Base-by-base conservation (phyloP, 768 basidiomycete genomes). In the Suillus weaverae region DNA sequence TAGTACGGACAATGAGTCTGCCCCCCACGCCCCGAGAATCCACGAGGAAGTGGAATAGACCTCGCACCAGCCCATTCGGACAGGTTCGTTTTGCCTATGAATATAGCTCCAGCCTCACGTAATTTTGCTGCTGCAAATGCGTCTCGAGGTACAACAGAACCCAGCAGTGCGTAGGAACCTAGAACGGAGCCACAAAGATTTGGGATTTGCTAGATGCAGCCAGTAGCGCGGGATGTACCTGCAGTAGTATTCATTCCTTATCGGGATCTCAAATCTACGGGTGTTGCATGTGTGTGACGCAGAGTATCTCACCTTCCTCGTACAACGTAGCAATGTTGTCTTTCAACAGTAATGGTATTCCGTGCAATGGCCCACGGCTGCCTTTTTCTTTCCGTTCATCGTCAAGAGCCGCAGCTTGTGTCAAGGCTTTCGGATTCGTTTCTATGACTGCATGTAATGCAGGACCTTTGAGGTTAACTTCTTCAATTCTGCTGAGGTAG, bases 1-100 rank as follows among this genome's bases (percentile, higher is more conserved):
- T 76, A 83, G 68, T 82, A 86, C n/a, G 83, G 79, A 62, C 78
- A 81, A 3, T 75, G 80, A 46, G 73, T 69, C 72, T 85, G 84
- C 2, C 84, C 83, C n/a, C 75, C 76, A n/a, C 83, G 75, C 4
- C 82, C 83, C 1, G 83, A 84, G 81, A 83, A 87, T 7, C 84
- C 84, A 7, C 77, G 79, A 0, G 83, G 73, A 32, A 80, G 48
- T 26, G 48, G 5, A 26, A 26, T 14, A 22, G 48, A 26, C 22
- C 56, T 41, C 76, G 68, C 60, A 67, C 81, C 76, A 4, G 84
- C 81, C 63, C 76, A 84, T 70, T 85, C 83, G 0, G 83, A 84
- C 7, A 85, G 73, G 65, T 84, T 84, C 2, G 84, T 79, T 69
- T 86, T 86, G 62, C 73, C 73, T 2, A 73, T 56, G 26, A 74